These are phyloP conservation scores for Solanum pinnatisectum DNA, from an alignment of 257 asterid species.

Conservation along the genomic window DNA sequence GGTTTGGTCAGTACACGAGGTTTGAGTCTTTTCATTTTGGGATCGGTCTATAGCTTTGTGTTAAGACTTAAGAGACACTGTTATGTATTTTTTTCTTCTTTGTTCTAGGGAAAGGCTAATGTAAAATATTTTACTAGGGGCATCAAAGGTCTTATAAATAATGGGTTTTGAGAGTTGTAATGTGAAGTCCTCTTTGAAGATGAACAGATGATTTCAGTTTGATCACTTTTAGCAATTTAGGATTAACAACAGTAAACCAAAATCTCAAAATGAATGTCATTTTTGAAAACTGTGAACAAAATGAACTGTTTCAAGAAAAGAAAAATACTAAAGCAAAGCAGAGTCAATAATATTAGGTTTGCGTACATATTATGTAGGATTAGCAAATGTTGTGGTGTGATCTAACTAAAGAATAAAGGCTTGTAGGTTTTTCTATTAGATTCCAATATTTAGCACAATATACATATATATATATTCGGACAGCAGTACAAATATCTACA, in stretches of 20 bases:
- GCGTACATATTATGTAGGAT: neutral
- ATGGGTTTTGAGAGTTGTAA: neutral
- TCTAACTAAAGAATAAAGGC: neutral
- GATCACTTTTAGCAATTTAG: neutral
- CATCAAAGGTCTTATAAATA: neutral
- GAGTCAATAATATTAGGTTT: neutral
- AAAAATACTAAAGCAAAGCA: neutral
- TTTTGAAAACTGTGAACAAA: neutral
- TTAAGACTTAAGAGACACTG: neutral
- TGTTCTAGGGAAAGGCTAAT: neutral
- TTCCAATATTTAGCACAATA: neutral
- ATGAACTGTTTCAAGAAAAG: neutral
- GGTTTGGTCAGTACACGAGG: neutral
- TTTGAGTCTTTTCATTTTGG: neutral
- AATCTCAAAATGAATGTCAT: neutral
- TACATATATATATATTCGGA: too few species aligned
- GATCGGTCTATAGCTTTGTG: neutral
- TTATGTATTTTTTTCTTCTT: neutral
- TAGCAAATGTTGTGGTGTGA: neutral
- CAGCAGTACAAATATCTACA: neutral
- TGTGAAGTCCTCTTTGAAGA: neutral
- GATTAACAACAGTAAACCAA: neutral
- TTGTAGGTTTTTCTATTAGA: neutral
- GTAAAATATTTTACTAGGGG: neutral
- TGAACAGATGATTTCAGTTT: neutral